These are phyloP conservation scores for Rhytidhysteron rufulum DNA, from an alignment of 2,329 filamentous ascomycete species.

Conservation along the genomic window DNA sequence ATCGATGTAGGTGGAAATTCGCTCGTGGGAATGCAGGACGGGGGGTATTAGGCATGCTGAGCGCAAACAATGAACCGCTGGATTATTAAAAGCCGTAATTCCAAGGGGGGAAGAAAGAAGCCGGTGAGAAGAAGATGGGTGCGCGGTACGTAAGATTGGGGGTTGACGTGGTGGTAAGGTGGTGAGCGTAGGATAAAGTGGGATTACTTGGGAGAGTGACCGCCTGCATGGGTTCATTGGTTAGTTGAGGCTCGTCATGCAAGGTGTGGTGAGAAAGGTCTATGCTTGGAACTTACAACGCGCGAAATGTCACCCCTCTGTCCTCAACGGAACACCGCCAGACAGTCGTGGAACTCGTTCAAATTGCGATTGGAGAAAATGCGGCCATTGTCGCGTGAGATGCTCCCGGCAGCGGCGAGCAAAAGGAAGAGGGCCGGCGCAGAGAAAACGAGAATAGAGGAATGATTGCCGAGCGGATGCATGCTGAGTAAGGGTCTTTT, in stretches of 20 bases:
- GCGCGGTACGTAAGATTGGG: constrained; percentile 11
- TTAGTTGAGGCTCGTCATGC: constrained; percentile 25
- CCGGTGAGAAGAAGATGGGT: constrained; percentile 11
- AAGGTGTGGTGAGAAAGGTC: constrained; percentile 18
- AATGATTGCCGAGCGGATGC: constrained; percentile 4
- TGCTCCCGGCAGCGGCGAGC: constrained; percentile 2
- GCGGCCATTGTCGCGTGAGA: too few species aligned
- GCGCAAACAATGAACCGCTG: constrained; percentile 29
- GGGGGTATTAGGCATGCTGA: constrained; percentile 38
- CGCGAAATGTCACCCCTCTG: constrained; percentile 26
- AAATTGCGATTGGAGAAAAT: constrained; percentile 3
- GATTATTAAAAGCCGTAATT: constrained; percentile 35
- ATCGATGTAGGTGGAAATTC: constrained; percentile 18
- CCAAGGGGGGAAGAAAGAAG: constrained; percentile 20
- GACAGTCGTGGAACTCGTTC: constrained; percentile 4
- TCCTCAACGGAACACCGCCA: constrained; percentile 25
- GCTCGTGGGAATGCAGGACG: constrained; percentile 21
- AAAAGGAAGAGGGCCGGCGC: constrained; percentile 7
- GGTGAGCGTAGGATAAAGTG: constrained; percentile 12
- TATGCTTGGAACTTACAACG: constrained; percentile 28
- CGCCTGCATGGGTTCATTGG: constrained; percentile 24
- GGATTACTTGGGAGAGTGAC: too few species aligned
- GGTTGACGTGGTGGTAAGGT: constrained; percentile 1
- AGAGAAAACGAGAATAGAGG: constrained; percentile 9
- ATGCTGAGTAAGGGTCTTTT: neutral